Conservation (phyloP, 1,284 basidiomycete genomes). For the Vanrija sp. region DNA sequence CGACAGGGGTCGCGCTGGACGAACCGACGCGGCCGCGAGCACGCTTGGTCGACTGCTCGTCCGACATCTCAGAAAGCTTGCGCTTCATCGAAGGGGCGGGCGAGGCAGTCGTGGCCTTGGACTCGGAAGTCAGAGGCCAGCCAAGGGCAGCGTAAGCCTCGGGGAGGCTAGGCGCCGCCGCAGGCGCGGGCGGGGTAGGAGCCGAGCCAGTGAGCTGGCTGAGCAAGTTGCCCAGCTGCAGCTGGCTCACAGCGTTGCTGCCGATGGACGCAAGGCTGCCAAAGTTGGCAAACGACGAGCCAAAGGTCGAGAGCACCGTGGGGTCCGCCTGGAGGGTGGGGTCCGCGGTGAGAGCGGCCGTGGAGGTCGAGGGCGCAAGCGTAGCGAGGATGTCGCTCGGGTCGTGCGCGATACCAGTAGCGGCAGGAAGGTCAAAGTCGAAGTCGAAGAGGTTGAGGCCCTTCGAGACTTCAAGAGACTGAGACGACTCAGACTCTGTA, state of each 20-base stretch:
- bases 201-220: constrained; percentile 9
- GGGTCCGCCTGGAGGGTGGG: constrained; percentile 16
- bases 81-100: constrained; percentile 26
- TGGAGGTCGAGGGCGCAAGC: neutral
- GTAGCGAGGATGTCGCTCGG: constrained; percentile 24
- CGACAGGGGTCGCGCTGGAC: constrained; percentile 7
- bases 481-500: constrained; percentile 38
- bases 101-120: constrained; percentile 1
- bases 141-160: constrained; percentile 21
- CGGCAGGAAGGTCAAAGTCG: constrained; percentile 25
- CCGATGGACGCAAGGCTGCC: constrained; percentile 25
- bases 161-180: constrained; percentile 4
- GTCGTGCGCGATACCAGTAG: constrained; percentile 28
- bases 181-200: constrained; percentile 3
- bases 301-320: constrained; percentile 28
- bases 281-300: constrained; percentile 23
- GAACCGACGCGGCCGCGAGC: constrained; percentile 25
- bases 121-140: constrained; percentile 15
- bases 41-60: constrained; percentile 23
- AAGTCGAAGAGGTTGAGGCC: constrained; percentile 12
- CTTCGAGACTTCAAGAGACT: constrained; percentile 25
- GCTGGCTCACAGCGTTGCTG: constrained; percentile 22
- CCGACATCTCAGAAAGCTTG: constrained; percentile 26
- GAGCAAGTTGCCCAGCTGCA: constrained; percentile 25
- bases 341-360: constrained; percentile 15